phyloP scores from a whole-genome alignment of 345 rosid species.

The Eucalyptus sp. region DNA sequence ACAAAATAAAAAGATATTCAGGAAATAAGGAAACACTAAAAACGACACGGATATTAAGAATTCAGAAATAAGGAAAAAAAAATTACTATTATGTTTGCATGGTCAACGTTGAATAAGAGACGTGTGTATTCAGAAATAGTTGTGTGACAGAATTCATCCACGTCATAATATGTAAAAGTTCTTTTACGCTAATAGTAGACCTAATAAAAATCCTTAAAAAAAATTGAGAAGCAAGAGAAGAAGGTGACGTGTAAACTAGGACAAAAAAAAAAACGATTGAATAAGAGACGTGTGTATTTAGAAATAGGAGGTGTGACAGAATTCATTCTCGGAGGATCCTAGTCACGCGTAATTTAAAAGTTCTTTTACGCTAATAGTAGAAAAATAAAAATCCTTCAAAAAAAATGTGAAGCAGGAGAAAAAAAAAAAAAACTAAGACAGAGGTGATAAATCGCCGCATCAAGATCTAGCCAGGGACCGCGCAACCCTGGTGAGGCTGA shows the following conservation, averaged over 20 bases:
- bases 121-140: too few species aligned
- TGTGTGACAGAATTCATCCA: not conserved
- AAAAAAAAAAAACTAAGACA: not conserved
- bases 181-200: rapidly evolving
- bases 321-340: too few species aligned
- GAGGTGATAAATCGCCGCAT: not conserved
- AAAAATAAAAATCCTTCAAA: too few species aligned
- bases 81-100: too few species aligned
- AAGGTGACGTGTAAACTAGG: not conserved
- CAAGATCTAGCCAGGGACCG: not conserved
- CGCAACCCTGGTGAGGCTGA: not conserved
- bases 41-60: not conserved
- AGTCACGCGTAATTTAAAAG: too few species aligned
- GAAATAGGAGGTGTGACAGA: too few species aligned
- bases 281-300: too few species aligned
- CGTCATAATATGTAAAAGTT: not conserved
- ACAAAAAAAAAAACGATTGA: too few species aligned
- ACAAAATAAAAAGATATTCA: not conserved
- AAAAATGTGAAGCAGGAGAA: too few species aligned
- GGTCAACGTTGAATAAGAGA: too few species aligned
- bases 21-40: not conserved
- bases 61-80: not conserved
- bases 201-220: not conserved
- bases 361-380: too few species aligned
- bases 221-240: not conserved